Evolutionary conservation across 164 flowering plant species (phyloP).

Genomic region (Liriodendron chinense): DNA sequence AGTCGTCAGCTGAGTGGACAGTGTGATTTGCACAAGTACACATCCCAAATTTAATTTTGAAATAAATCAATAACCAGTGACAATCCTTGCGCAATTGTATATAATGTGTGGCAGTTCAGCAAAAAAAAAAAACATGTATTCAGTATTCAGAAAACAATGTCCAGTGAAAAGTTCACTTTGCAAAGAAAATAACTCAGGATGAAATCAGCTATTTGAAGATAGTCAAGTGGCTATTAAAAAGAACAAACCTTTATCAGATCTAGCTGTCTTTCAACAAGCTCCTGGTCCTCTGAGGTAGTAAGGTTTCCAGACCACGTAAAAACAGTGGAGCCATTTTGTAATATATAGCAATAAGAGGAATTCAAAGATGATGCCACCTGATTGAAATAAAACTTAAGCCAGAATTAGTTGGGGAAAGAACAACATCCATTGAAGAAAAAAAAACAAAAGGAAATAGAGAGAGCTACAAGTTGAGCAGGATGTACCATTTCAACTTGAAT

Average conservation of each 20-base stretch:
- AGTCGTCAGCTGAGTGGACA: background rate
- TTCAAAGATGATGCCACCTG: conserved; percentile 94
- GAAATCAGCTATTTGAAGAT: background rate
- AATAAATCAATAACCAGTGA: no score
- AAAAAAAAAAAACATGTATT: background rate
- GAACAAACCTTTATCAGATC: conserved; percentile 83
- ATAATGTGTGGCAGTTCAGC: background rate
- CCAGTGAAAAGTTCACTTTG: conserved; percentile 3
- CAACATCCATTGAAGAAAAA: no score
- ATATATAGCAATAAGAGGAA: conserved; percentile 90
- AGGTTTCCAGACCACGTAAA: conserved; percentile 92
- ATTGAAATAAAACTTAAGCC: conserved; percentile 10
- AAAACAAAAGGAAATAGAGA: no score
- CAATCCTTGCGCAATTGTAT: background rate
- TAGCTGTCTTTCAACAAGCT: conserved; percentile 88
- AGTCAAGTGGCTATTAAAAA: background rate
- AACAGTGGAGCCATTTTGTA: conserved; percentile 68
- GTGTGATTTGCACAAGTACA: background rate
- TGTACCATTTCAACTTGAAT: conserved; percentile 91
- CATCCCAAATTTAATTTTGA: background rate
- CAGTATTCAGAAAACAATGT: conserved; percentile 1
- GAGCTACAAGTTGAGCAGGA: background rate
- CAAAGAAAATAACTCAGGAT: background rate
- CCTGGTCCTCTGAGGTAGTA: conserved; percentile 79
- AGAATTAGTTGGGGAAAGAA: background rate